Conservation (phyloP, 495 filamentous ascomycete genomes). For the Parathielavia appendiculata region DNA sequence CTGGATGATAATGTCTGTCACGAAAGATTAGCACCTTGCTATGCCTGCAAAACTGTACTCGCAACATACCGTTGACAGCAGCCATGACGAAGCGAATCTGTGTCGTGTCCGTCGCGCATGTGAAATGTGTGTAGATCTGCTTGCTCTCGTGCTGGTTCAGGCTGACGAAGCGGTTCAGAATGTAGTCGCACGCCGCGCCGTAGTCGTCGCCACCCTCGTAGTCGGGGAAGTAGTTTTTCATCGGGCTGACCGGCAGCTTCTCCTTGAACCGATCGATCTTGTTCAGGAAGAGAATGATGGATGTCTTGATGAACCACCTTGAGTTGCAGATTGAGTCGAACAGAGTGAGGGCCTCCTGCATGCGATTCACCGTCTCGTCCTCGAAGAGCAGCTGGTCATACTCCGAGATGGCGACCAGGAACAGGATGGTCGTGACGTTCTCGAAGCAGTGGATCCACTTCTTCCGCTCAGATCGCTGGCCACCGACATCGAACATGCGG, state of each 20-base stretch:
- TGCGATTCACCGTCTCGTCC: slow-evolving; percentile 92
- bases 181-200: slow-evolving; percentile 89
- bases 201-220: slow-evolving; percentile 96
- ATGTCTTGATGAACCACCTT: slow-evolving; percentile 98
- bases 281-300: slow-evolving; percentile 99
- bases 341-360: slow-evolving; percentile 96
- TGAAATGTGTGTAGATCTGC: slow-evolving; percentile 99
- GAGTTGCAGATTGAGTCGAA: slow-evolving; percentile 99
- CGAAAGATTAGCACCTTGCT: slow-evolving; percentile 27
- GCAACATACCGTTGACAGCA: slow-evolving; percentile 85
- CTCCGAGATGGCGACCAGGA: slow-evolving; percentile 97
- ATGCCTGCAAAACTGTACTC: background rate
- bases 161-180: slow-evolving; percentile 93
- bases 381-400: slow-evolving; percentile 98
- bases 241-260: slow-evolving; percentile 97
- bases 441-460: slow-evolving; percentile 99
- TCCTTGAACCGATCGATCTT: slow-evolving; percentile 99
- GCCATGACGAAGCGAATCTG: slow-evolving; percentile 99
- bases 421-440: slow-evolving; percentile 97
- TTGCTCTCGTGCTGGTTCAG: slow-evolving; percentile 98
- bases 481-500: slow-evolving; percentile 99
- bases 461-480: slow-evolving; percentile 97
- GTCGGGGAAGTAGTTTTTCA: slow-evolving; percentile 99
- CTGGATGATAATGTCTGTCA: slow-evolving; percentile 96
- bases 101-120: slow-evolving; percentile 94